phyloP scores from a whole-genome alignment of 805 yeast genomes.

The Candida incommunis region DNA sequence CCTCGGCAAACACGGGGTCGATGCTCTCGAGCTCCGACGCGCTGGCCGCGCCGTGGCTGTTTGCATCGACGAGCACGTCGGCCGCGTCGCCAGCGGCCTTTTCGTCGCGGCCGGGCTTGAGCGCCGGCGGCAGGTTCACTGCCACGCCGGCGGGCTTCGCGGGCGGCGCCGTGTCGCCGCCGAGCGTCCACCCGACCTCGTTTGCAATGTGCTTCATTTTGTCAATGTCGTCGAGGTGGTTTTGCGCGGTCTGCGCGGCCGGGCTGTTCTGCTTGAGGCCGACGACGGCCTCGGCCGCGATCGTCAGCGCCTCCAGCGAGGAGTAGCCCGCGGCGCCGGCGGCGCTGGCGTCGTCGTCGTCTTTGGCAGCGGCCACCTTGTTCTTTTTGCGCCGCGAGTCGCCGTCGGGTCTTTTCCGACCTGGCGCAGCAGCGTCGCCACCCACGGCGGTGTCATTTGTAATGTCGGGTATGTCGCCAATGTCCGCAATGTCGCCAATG shows the following conservation, averaged over 20 bases:
- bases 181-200: background rate
- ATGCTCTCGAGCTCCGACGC: background rate
- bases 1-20: background rate
- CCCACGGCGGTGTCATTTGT: too few species aligned
- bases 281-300: background rate
- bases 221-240: too few species aligned
- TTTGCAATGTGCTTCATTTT: background rate
- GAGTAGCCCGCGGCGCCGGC: background rate
- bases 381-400: background rate
- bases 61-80: background rate
- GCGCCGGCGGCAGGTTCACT: background rate
- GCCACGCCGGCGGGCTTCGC: background rate
- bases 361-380: background rate
- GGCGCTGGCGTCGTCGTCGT: too few species aligned
- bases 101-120: background rate
- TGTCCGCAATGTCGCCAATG: background rate
- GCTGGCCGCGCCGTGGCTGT: constrained; percentile 1
- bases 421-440: too few species aligned
- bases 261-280: too few species aligned
- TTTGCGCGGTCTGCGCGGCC: too few species aligned
- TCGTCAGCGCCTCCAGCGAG: background rate
- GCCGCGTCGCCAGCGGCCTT: constrained; percentile 1
- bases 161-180: too few species aligned
- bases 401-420: too few species aligned
- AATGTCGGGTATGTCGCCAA: background rate